Evolutionary conservation across 2,329 filamentous ascomycete species (phyloP), one percentile per base, ranked within the genome.

Genomic region (Nigrospora oryzae): DNA sequence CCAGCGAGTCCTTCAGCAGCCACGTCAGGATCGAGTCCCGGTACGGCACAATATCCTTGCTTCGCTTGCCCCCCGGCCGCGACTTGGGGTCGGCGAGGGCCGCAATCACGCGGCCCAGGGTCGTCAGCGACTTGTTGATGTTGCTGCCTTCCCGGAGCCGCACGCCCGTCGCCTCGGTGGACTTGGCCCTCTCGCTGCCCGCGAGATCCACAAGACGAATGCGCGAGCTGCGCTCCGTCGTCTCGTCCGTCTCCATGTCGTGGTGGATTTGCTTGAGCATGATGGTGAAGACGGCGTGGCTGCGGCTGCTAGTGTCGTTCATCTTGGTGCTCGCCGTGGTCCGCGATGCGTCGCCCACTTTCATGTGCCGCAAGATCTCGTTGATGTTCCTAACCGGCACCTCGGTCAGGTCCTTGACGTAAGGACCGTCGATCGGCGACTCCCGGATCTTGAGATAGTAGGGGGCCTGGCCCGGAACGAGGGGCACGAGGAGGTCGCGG

Each of bases 101-200:
- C 30, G 90, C 91, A 63, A 98, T 98, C 40, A 98, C 93, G 43
- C 93, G 84, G 4, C 93, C 93, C 11, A 98, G 79, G 0, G 93
- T 97, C 1, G 91, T 96, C 34, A 98, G 79, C 11, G 91, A 97
- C 68, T 97, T 96, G 75, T 98, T 98, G 78, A 98, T 98, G 64
- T 97, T 96, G 57, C 88, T 91, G 42, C 93, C 93, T 67, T 98
- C 93, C 46, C 91, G 84, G 17, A 98, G 77, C 31, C 93, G 83
- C 56, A 85, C 83, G 12, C 93, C 93, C 0, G 90, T 97, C 2
- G 93, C 93, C 67, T 97, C 91, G 34, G 93, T 98, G 1, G 89
- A 83, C 63, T 95, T 96, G 49, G 93, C 93, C 44, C 93, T 81
- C 68, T 98, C 93, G 40, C 89, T 95, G 37, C 93, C 93, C 13